phyloP scores from a whole-genome alignment of 305 asterid genomes.

The Ajuga reptans region DNA sequence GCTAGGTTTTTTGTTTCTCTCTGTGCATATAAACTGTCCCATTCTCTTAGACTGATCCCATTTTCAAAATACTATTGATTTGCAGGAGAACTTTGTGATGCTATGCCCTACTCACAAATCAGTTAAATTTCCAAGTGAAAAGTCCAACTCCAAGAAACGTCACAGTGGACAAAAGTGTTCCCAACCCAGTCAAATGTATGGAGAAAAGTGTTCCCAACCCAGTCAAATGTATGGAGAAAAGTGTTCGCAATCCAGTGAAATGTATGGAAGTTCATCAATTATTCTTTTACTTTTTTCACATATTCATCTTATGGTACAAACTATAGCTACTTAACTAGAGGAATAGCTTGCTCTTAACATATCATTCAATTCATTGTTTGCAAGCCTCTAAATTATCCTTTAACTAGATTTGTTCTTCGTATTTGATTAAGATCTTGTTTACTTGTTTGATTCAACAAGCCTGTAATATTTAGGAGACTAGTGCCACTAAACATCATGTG shows the following conservation, averaged over 20 bases:
- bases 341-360: background rate
- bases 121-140: slow-evolving; percentile 61
- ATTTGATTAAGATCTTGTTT: background rate
- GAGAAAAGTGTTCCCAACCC: too few relatives aligned
- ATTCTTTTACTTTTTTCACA: background rate
- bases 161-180: slow-evolving; percentile 26
- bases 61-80: slow-evolving; percentile 1
- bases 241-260: too few relatives aligned
- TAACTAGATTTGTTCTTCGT: background rate
- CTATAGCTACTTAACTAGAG: background rate
- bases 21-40: slow-evolving; percentile 11
- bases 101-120: slow-evolving; percentile 72
- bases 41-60: background rate
- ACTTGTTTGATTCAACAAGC: background rate
- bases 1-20: background rate
- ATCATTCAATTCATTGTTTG: slow-evolving; percentile 4
- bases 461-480: background rate
- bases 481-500: background rate
- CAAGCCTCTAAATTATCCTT: slow-evolving; percentile 1
- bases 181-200: slow-evolving; percentile 36
- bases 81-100: slow-evolving; percentile 63
- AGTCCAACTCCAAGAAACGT: slow-evolving; percentile 35
- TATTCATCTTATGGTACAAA: background rate
- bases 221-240: too few relatives aligned
- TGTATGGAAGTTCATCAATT: background rate